phyloP scores from a whole-genome alignment of 2,329 filamentous ascomycete species.

The Penicillium italicum region DNA sequence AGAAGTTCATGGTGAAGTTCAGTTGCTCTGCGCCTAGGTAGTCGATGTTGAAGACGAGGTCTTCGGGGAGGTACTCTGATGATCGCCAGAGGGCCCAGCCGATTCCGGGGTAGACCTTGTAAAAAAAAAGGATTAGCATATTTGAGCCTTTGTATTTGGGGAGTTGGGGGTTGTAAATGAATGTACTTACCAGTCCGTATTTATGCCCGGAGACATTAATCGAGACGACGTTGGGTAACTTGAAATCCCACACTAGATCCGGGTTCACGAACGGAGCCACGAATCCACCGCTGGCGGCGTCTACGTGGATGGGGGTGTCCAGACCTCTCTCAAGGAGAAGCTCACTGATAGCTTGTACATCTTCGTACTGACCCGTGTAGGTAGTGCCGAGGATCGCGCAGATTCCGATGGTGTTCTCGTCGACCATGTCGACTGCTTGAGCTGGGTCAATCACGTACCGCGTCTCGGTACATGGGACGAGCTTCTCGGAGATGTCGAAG shows the following conservation, averaged over 20 bases:
- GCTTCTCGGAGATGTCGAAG: conserved; percentile 63
- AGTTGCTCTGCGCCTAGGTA: conserved; percentile 94
- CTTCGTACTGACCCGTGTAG: conserved; percentile 71
- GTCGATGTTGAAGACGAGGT: conserved; percentile 98
- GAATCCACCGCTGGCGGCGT: conserved; percentile 44
- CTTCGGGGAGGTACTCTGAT: conserved; percentile 77
- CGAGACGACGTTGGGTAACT: conserved; percentile 37
- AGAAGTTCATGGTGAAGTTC: conserved; percentile 96
- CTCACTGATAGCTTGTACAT: conserved; percentile 63
- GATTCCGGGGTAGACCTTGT: conserved; percentile 88
- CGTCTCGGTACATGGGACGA: conserved; percentile 51
- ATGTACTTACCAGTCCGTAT: conserved; percentile 46
- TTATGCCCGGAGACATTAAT: conserved; percentile 59
- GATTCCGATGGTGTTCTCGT: conserved; percentile 74
- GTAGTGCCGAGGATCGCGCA: conserved; percentile 70
- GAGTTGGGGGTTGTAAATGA: background rate
- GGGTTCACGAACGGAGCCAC: conserved; percentile 43
- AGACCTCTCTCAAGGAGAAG: conserved; percentile 54
- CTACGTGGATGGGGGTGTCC: conserved; percentile 54
- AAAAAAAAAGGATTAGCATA: too few species aligned
- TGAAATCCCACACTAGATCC: conserved; percentile 29
- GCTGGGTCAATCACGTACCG: conserved; percentile 63
- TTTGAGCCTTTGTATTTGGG: too few species aligned
- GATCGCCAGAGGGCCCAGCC: conserved; percentile 91
- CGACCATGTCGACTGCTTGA: conserved; percentile 62